Evolutionary conservation across 1,284 basidiomycete species (phyloP), one percentile per base, ranked within the genome.

Genomic region (Lentinula novae-zelandiae): DNA sequence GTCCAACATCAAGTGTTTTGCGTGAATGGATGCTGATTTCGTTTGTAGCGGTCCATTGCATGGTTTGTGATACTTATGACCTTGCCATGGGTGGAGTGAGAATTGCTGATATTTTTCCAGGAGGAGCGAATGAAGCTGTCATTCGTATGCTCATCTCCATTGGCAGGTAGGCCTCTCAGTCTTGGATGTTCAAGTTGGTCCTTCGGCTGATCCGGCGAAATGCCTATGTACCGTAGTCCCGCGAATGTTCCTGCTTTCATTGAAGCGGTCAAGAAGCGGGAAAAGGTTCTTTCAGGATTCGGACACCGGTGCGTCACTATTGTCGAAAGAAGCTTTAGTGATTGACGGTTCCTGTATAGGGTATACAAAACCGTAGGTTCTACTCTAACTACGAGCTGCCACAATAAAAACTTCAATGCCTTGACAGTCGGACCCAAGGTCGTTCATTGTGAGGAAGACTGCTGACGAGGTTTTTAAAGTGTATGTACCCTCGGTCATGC

Each of bases 91-190:
- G 3, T 60, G 55, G 46, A 46, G 60, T 48, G 53, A 27, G 2
- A 27, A 58, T 44, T 58, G 40, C 56, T 39, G 15, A 52, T 12
- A 53, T 53, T 22, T 27, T 9, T 63, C 17, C 66, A 87, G 85
- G 91, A 65, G 91, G 91, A 62, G 92, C 92, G 4, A 93, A 93
- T 66, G 92, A 93, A 73, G 92, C 92, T 10, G 93, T 95, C 62
- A 93, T 95, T 70, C 84, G 92, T 15, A 95, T 95, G 93, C 77
- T 95, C 52, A 82, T 93, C 51, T 87, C 89, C 0, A 93, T 95
- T 64, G 93, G 92, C 67, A 85, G 85, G 89, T 88, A 63, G 69
- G 81, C 70, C 27, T 31, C 22, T 38, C 36, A 38, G 36, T n/a
- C 31, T 15, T 42, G 6, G 6, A 39, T 15, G 33, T 6, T 22